Evolutionary conservation across 2,329 filamentous ascomycete species (phyloP).

Genomic region (Talaromyces albobiverticillius): DNA sequence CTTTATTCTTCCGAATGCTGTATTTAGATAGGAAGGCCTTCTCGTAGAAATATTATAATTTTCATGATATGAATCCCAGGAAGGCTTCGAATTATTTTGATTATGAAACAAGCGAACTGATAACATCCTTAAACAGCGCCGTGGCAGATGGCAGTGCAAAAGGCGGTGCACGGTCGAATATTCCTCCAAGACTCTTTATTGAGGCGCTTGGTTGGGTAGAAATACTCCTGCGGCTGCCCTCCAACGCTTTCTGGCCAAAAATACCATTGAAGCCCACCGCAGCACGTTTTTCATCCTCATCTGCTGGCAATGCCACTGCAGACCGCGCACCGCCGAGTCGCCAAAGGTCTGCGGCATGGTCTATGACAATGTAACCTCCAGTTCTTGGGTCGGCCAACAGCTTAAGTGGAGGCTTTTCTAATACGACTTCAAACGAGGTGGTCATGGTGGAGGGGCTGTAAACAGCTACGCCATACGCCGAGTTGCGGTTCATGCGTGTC

Average conservation of each 20-base stretch:
- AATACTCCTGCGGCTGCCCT: constrained; percentile 5
- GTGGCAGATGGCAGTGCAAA: constrained; percentile 38
- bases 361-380: constrained; percentile 72
- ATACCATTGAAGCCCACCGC: constrained; percentile 33
- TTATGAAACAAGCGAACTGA: constrained; percentile 26
- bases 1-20: too few relatives aligned
- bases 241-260: constrained; percentile 22
- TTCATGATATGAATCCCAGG: too few relatives aligned
- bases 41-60: too few relatives aligned
- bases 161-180: constrained; percentile 38
- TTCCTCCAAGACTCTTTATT: constrained; percentile 29
- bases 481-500: constrained; percentile 36
- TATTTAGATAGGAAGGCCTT: too few relatives aligned
- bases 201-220: background rate
- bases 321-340: constrained; percentile 24
- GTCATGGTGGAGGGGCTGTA: constrained; percentile 62
- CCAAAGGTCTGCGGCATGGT: constrained; percentile 72
- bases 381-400: constrained; percentile 63
- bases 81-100: constrained; percentile 9
- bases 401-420: constrained; percentile 60
- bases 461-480: constrained; percentile 55
- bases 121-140: constrained; percentile 37
- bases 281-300: constrained; percentile 21
- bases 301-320: constrained; percentile 22
- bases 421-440: constrained; percentile 57